Conservation (phyloP, 1,284 basidiomycete species). For the Malassezia slooffiae region DNA sequence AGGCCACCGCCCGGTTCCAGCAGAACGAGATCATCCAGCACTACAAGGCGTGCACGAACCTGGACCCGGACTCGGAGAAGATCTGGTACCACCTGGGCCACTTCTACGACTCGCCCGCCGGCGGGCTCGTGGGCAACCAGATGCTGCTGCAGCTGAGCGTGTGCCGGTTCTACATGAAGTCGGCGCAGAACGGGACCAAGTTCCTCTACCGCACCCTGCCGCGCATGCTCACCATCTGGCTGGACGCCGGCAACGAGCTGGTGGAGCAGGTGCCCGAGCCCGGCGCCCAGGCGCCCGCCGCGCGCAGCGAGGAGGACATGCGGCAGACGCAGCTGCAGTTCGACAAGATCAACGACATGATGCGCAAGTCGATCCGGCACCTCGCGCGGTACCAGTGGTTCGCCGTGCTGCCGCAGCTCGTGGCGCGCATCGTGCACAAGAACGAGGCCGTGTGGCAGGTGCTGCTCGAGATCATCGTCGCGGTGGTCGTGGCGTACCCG, state of each 20-base stretch:
- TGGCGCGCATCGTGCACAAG: constrained; percentile 77
- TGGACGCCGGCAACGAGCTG: constrained; percentile 69
- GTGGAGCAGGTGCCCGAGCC: too few relatives aligned
- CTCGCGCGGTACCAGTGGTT: constrained; percentile 67
- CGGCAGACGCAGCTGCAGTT: constrained; percentile 25
- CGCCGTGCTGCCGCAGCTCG: constrained; percentile 90
- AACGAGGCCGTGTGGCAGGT: constrained; percentile 60
- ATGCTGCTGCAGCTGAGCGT: constrained; percentile 49
- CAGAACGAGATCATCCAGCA: constrained; percentile 52
- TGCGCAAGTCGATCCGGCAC: constrained; percentile 59
- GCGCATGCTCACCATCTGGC: constrained; percentile 84
- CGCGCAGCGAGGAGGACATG: constrained; percentile 16
- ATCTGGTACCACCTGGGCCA: constrained; percentile 33
- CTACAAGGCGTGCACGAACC: constrained; percentile 44
- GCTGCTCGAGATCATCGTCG: constrained; percentile 61
- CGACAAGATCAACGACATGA: constrained; percentile 47
- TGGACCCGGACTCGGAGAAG: constrained; percentile 54
- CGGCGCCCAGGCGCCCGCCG: not conserved
- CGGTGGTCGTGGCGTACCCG: constrained; percentile 70
- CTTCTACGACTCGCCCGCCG: constrained; percentile 29
- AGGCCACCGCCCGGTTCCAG: constrained; percentile 75
- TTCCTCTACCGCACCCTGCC: constrained; percentile 94
- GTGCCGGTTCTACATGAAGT: constrained; percentile 61
- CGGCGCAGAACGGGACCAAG: constrained; percentile 76
- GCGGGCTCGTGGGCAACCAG: constrained; percentile 50